Conservation (phyloP, 805 yeast species). For the Saturnispora galanensis region DNA sequence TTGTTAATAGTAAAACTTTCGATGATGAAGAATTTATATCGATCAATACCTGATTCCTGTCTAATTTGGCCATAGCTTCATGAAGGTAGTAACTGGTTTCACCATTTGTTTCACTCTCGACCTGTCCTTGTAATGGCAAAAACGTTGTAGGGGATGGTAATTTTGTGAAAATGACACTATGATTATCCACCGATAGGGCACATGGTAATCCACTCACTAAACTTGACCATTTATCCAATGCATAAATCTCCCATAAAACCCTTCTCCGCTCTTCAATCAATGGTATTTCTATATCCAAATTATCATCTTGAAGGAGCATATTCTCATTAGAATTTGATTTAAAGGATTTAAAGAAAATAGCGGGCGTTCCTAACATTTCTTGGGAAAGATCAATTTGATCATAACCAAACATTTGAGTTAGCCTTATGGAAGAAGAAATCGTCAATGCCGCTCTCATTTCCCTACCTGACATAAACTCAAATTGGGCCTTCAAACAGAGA, state of each 20-base stretch:
- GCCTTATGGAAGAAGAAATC: slow-evolving; percentile 19
- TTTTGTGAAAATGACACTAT: slow-evolving; percentile 22
- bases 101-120: slow-evolving; percentile 6
- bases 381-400: slow-evolving; percentile 24
- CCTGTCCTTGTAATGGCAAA: slow-evolving; percentile 8
- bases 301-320: slow-evolving; percentile 14
- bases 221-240: slow-evolving; percentile 25
- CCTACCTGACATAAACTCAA: slow-evolving; percentile 21
- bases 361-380: slow-evolving; percentile 14
- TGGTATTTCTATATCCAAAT: slow-evolving; percentile 19
- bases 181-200: slow-evolving; percentile 21
- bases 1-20: slow-evolving; percentile 19
- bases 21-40: slow-evolving; percentile 23
- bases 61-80: slow-evolving; percentile 24
- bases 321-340: slow-evolving; percentile 8
- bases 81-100: slow-evolving; percentile 18
- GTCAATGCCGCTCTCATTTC: slow-evolving; percentile 23
- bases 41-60: slow-evolving; percentile 20
- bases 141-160: slow-evolving; percentile 24
- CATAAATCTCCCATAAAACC: slow-evolving; percentile 26
- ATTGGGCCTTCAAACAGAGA: slow-evolving; percentile 18
- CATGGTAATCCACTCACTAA: slow-evolving; percentile 25
- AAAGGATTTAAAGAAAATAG: slow-evolving; percentile 12
- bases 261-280: slow-evolving; percentile 24
- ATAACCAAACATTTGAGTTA: slow-evolving; percentile 23